Evolutionary conservation across 2,329 filamentous ascomycete species (phyloP), one percentile per base, ranked within the genome.

Genomic region (Xylariaceae sp.): DNA sequence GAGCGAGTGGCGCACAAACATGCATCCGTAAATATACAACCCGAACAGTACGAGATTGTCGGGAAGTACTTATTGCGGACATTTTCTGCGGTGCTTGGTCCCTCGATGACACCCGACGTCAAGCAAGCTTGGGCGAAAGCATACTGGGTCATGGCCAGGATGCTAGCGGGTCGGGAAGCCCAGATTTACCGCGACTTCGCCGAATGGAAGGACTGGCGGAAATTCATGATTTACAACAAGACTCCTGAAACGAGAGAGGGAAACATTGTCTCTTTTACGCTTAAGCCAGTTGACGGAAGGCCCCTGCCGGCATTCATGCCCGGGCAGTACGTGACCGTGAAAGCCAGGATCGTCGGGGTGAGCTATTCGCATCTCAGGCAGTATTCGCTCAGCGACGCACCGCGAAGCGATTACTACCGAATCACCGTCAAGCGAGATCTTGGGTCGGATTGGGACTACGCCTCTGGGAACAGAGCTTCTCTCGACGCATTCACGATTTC

Each of bases 281-380:
- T 91, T 14, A 78, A 81, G 49, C 88, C 89, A 0, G 76, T 82
- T 6, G 86, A 90, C 60, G 79, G 77, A 40, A 72, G 80, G 60
- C 75, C 77, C n/a, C 75, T 92, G 41, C 88, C 88, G 0, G 44
- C 67, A 0, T 92, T 84, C 76, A 77, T 81, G 54, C 88, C 89
- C 0, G 89, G 89, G 37, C 89, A 92, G 72, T 92, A 91, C 68
- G 80, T 90, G 57, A 88, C 86, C 0, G 73, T 91, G 45, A 81
- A 81, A 48, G 71, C 87, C 7, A 76, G 80, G 48, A 79, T 89
- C 0, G 81, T 83, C 1, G 75, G 77, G 0, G 75, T 82, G 59
- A 81, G 82, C 20, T 82, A 85, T 68, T 73, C 79, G 61, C 89
- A 92, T 71, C 80, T 84, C 18, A 79, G 89, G 29, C 89, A 91